Evolutionary conservation across 768 basidiomycete genomes (phyloP), one percentile per base, ranked within the genome.

Genomic region (Paxillus involutus): DNA sequence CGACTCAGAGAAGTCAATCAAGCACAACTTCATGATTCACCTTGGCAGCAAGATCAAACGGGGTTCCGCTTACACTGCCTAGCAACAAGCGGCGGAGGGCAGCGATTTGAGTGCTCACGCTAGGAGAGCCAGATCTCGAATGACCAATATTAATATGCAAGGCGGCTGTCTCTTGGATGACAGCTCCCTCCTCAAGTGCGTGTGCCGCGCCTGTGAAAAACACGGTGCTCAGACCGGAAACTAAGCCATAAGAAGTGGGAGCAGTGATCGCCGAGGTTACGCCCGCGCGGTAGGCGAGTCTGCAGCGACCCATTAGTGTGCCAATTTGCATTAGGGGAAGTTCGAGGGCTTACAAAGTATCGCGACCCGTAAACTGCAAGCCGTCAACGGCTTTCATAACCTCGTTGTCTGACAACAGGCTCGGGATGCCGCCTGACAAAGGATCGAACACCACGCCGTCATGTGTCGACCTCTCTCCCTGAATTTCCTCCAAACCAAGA

Each of bases 71-170:
- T 12, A 51, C 36, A 11, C 54, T 50, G 12, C 62, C 74, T 9
- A 86, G 72, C 8, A 96, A 73, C 37, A 93, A 72, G 8, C 78
- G 74, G 1, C 93, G 80, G 43, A 97, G 72, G 4, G 83, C 75
- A 13, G 86, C 86, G 56, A 96, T 85, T 59, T 93, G 84, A n/a
- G 86, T 88, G 69, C 92, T 92, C 30, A 92, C 77, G 55, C 89
- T 88, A 0, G 77, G 49, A 3, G 59, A 65, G 4, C 67, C 63
- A 7, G 71, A 70, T 37, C 45, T 50, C 19, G 72, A 72, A 61
- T 83, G 82, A 6, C 75, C 67, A 42, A 94, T 65, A 13, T 73
- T 61, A 58, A 94, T 69, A 55, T 90, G 88, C 6, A 91, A 64
- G 4, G 86, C 86, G 0, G 77, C 76, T 9, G 79, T 70, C 6